Evolutionary conservation across 768 basidiomycete genomes (phyloP), one percentile per base, ranked within the genome.

Genomic region (Grammothele lineata): DNA sequence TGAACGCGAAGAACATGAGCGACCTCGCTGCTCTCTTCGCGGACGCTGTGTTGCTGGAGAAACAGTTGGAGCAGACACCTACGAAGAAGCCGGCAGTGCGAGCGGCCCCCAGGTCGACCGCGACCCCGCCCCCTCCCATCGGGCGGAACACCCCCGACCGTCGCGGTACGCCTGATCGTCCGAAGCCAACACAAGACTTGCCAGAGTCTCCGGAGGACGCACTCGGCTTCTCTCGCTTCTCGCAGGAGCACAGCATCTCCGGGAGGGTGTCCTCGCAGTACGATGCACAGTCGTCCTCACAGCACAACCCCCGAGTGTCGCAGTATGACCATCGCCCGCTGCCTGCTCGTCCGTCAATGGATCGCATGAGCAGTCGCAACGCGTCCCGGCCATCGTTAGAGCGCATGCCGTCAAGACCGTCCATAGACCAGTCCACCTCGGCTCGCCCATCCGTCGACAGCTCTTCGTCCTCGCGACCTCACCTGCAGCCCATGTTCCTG

Each of bases 51-150:
- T 18, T 62, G 37, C 46, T 64, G 14, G 62, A 64, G 53, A 52
- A 58, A 43, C 59, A 54, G 35, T 43, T 64, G 9, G 45, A 57
- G 24, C 49, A 48, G n/a, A 40, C 55, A 1, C 55, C 59, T 2
- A 27, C 45, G 12, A 57, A 56, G 48, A 43, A 36, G 35, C 35
- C 35, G 48, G 1, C 62, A 62, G 43, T 49, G 15, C 30, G 4
- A 52, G 60, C 19, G 59, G 59, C 36, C 51, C 57, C 35, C 53
- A 62, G 33, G 60, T 45, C 15, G 54, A 62, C 65, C 0, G 63
- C 69, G 5, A 73, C 74, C 5, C 71, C 73, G 6, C 78, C 73
- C 76, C 17, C 80, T 76, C 27, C 27, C 14, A 14, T 7, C 14
- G 8, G 27, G 14, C 12, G 35, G n/a, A 17, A n/a, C 6, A 36